Base-by-base conservation (phyloP, 495 filamentous ascomycete genomes). In the Aspergillus leporis region DNA sequence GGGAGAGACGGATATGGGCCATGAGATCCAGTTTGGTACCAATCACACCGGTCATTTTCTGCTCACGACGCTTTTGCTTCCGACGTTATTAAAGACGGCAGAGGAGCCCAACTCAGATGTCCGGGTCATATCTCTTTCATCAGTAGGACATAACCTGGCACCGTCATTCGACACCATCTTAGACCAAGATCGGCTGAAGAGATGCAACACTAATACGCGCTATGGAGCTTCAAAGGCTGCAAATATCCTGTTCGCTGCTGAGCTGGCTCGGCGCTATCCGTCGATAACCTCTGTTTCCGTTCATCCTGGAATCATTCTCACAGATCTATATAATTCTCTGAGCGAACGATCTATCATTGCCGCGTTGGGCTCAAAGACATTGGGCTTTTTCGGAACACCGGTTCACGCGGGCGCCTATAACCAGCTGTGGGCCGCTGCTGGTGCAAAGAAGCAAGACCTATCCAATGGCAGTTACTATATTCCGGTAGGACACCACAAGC, bases 1-100 rank as follows among this genome's bases (percentile, higher is more conserved):
- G 52, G 67, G 69, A 8, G 62, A 65, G 54, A 82, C 67, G 56
- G 71, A 61, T 47, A 59, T 75, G 28, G 77, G 78, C 5, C 69
- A 81, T 53, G 87, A 89, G 64, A 69, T 76, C 40, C 85, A 88
- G 60, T 74, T 90, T 16, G 84, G 74, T 9, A 74, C 78, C 41
- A 85, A 83, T 66, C 80, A 87, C 61, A 70, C 85, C 7, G 83
- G 82, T 13, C 85, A 87, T 61, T 85, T 85, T 55, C 63, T 87
- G 16, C 68, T 88, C 23, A 83, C 81, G 14, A 83, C 82, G 56
- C 36, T 73, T n/a, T 78, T 56, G 61, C 72, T 64, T 52, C 74
- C 73, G 0, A 60, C 55, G 7, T 55, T 76, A 13, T 60, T 67
- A 8, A 60, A 64, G 21, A 72, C 73, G 2, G 70, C 74, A 0